Conservation (phyloP, 805 yeast genomes). For the Spathaspora hagerdaliae region DNA sequence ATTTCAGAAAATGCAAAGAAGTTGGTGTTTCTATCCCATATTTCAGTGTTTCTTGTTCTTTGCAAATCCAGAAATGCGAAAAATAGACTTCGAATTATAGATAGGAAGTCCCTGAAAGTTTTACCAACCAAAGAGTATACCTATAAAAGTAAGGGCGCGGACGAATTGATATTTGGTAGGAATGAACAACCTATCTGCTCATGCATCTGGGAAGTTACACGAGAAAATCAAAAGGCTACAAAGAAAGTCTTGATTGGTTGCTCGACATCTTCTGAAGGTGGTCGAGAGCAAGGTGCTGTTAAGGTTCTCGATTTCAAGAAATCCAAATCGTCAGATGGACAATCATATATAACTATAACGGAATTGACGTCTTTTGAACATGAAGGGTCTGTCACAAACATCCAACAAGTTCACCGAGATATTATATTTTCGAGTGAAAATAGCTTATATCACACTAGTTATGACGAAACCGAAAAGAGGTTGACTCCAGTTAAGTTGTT, state of each 20-base stretch:
- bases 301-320: slow-evolving; percentile 32
- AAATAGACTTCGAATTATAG: slow-evolving; percentile 28
- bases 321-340: slow-evolving; percentile 9
- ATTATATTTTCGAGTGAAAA: slow-evolving; percentile 31
- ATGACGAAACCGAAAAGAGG: slow-evolving; percentile 27
- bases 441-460: slow-evolving; percentile 28
- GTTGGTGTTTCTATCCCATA: slow-evolving; percentile 24
- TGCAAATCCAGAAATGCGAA: slow-evolving; percentile 24
- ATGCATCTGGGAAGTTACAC: slow-evolving; percentile 31
- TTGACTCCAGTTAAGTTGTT: slow-evolving; percentile 23
- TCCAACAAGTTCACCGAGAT: slow-evolving; percentile 28
- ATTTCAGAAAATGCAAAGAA: slow-evolving; percentile 32
- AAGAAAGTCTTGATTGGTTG: slow-evolving; percentile 36
- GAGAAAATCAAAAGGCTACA: slow-evolving; percentile 23
- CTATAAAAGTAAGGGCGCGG: slow-evolving; percentile 8
- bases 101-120: slow-evolving; percentile 23
- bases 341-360: slow-evolving; percentile 11
- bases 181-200: slow-evolving; percentile 30
- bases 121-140: slow-evolving; percentile 21
- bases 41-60: slow-evolving; percentile 25
- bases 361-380: slow-evolving; percentile 31
- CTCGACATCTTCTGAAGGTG: slow-evolving; percentile 8
- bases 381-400: slow-evolving; percentile 28
- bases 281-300: slow-evolving; percentile 21
- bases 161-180: slow-evolving; percentile 15